Conservation (phyloP, 306 rosid species). For the Rosa persica region DNA sequence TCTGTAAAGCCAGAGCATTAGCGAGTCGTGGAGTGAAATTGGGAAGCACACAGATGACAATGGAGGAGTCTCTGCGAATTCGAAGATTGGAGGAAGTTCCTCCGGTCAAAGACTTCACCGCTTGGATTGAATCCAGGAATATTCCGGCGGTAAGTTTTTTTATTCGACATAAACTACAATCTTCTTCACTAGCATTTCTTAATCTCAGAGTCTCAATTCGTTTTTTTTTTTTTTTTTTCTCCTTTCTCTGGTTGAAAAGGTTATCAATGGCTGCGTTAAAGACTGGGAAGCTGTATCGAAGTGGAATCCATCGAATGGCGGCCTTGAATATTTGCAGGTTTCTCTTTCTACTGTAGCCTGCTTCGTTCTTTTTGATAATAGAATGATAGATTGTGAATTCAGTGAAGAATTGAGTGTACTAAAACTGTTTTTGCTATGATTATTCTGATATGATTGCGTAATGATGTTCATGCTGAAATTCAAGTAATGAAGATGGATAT, state of each 20-base stretch:
- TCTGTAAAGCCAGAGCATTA: background rate
- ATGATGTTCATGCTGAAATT: background rate
- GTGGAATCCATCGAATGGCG: slow-evolving; percentile 74
- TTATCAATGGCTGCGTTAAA: slow-evolving; percentile 58
- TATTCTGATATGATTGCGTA: background rate
- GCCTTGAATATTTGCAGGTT: slow-evolving; percentile 85
- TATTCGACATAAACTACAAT: background rate
- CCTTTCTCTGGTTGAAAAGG: slow-evolving; percentile 45
- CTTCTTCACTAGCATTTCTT: background rate
- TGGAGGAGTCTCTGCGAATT: slow-evolving; percentile 49
- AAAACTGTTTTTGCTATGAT: background rate
- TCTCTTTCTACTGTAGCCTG: background rate
- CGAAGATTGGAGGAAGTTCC: slow-evolving; percentile 52
- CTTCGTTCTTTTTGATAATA: background rate
- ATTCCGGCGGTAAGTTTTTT: slow-evolving; percentile 43
- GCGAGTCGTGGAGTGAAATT: background rate
- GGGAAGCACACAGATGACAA: background rate
- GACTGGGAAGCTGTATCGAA: slow-evolving; percentile 60
- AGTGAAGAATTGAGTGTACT: background rate
- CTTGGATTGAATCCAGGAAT: slow-evolving; percentile 42
- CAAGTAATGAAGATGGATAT: background rate
- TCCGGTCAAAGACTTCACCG: slow-evolving; percentile 38
- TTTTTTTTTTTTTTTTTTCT: background rate
- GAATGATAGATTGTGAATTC: background rate
- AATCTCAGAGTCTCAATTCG: background rate